Base-by-base conservation (phyloP, 345 rosid species). In the Brassica juncea region DNA sequence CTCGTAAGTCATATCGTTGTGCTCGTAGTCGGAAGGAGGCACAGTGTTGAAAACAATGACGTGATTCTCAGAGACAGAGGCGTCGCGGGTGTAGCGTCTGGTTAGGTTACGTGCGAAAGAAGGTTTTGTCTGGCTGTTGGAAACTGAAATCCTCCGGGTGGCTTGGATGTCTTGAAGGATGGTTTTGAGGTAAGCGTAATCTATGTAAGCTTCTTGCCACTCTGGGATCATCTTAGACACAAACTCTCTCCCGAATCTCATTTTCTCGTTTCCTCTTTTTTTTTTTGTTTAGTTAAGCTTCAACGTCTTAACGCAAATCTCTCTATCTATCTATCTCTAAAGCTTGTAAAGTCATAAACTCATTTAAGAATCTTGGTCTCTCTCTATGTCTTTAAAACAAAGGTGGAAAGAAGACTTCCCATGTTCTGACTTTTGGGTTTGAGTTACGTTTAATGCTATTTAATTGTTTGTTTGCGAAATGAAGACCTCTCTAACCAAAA, bases 211-310 rank as follows among this genome's bases (percentile, higher is more conserved):
- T 47, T 86, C 87, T 44, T 86, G 87, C 96, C 97, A 92, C 79
- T 92, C 97, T 19, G 80, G 92, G 73, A 90, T 90, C 92, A 89
- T 79, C 31, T 92, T 89, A 10, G 88, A 80, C 14, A 77, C 75
- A 61, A 92, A 92, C 77, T 90, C 92, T 78, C 89, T 88, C 19
- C 92, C 97, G 28, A 92, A 92, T 85, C 87, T 92, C 97, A 92
- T 91, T 58, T 4, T 60, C 80, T 78, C 60, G 65, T 62, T 62
- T 37, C 27, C 65, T n/a, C 1, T 52, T 67, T 74, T 47, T 8
- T 30, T 32, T 31, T 37, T 47, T 3, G n/a, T 44, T 44, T 47
- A 47, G 55, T n/a, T 47, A 39, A 57, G n/a, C 32, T 58, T 21
- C 21, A 6, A 15, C 6, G 1, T n/a, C 25, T 4, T 66, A 37